phyloP scores from a whole-genome alignment of 169 alveolate species.

The Plasmodium fragile region DNA sequence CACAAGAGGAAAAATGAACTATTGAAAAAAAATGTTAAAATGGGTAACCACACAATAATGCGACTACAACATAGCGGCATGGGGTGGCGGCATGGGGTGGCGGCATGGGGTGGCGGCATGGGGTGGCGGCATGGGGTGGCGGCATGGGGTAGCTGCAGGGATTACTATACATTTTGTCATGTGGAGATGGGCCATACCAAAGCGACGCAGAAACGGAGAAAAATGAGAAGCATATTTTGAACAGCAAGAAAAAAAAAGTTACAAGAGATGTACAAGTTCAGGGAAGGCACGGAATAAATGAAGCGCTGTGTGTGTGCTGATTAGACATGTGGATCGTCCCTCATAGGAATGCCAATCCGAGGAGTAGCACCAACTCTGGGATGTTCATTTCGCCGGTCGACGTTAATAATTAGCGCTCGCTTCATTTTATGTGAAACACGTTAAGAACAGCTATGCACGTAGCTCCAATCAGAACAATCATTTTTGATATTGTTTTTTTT shows the following conservation, averaged over 20 bases:
- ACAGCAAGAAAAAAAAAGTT: background rate
- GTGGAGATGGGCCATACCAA: conserved; percentile 7
- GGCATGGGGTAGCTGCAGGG: too few species aligned
- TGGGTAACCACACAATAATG: conserved; percentile 2
- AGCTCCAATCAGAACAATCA: background rate
- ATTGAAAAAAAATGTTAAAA: conserved; percentile 20
- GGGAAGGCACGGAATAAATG: background rate
- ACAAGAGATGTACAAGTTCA: background rate
- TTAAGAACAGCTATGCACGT: background rate
- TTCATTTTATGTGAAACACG: background rate
- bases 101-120: too few species aligned
- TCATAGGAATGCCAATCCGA: background rate
- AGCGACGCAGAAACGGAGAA: conserved; percentile 41
- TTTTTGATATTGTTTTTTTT: background rate
- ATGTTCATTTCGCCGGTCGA: background rate
- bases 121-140: too few species aligned
- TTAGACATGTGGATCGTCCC: background rate
- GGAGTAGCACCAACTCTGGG: background rate
- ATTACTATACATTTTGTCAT: too few species aligned
- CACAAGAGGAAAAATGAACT: conserved; percentile 15
- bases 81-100: too few species aligned
- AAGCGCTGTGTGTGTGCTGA: background rate
- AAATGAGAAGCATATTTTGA: background rate
- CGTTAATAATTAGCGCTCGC: background rate
- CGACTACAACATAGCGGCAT: background rate